phyloP scores from a whole-genome alignment of 2,329 filamentous ascomycete genomes.

The Colletotrichum simmondsii region DNA sequence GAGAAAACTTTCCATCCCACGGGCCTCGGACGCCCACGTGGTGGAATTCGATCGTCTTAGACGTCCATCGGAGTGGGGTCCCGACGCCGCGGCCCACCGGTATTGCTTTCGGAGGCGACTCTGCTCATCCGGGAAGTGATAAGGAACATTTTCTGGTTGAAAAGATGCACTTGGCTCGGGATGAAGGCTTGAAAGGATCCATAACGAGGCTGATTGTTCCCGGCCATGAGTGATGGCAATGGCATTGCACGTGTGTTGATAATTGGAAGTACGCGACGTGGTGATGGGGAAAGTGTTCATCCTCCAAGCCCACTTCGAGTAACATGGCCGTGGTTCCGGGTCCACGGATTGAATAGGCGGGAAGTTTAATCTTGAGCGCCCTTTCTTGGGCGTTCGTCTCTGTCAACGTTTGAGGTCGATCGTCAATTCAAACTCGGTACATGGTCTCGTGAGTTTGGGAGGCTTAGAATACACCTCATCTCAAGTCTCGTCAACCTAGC shows the following conservation, averaged over 20 bases:
- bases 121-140: not conserved
- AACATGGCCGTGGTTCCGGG: not conserved
- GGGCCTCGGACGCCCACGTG: conserved; percentile 14
- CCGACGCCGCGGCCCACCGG: conserved; percentile 4
- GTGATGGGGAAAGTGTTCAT: not conserved
- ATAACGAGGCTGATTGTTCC: not conserved
- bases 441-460: not conserved
- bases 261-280: not conserved
- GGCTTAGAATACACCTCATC: not conserved
- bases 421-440: not conserved
- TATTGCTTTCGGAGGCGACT: not conserved
- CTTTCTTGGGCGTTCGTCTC: too few species aligned
- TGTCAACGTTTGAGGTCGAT: not conserved
- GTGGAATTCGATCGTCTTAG: conserved; percentile 13
- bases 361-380: too few species aligned
- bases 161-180: not conserved
- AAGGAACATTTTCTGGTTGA: not conserved
- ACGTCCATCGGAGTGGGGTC: conserved; percentile 24
- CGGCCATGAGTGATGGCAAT: not conserved
- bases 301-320: not conserved
- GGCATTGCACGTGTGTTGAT: not conserved
- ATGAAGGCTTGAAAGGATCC: not conserved
- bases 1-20: not conserved
- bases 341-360: too few species aligned
- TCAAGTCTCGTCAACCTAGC: not conserved